Percentiles rank a stretch among this genome's conserved stretches.
These are phyloP conservation scores for Wickerhamomyces pijperi DNA, from an alignment of 805 yeast species.

Conservation along the genomic window DNA sequence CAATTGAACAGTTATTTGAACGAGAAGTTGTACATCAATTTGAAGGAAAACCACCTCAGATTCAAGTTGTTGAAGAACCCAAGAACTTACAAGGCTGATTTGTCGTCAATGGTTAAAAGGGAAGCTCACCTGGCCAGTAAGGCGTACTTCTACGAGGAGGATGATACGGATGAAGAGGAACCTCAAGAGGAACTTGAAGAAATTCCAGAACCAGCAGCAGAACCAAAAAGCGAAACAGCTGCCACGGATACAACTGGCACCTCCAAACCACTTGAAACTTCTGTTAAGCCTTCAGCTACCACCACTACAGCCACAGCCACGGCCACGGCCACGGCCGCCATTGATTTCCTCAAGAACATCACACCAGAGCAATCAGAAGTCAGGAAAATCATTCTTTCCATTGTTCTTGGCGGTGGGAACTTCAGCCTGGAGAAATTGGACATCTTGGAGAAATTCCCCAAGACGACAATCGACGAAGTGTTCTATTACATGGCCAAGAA, in stretches of 20 bases:
- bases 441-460: constrained; percentile 28
- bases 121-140: constrained; percentile 41
- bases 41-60: constrained; percentile 35
- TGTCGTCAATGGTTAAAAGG: constrained; percentile 60
- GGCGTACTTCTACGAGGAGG: constrained; percentile 27
- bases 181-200: constrained; percentile 3
- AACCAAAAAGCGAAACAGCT: no score
- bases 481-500: constrained; percentile 34
- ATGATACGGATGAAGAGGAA: background rate
- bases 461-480: constrained; percentile 36
- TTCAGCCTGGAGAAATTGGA: constrained; percentile 19
- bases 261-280: no score
- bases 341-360: constrained; percentile 8
- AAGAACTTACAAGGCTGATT: constrained; percentile 24
- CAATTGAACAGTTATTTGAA: constrained; percentile 1
- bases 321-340: background rate
- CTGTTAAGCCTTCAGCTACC: no score
- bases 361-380: constrained; percentile 12
- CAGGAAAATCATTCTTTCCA: constrained; percentile 23
- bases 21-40: constrained; percentile 22
- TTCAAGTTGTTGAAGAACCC: constrained; percentile 29
- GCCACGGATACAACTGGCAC: no score
- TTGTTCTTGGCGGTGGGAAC: constrained; percentile 19
- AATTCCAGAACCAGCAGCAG: no score
- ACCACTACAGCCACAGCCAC: background rate